Percentiles rank a stretch among this genome's conserved stretches.
Evolutionary conservation across 176 grass and related monocot genomes (phyloP).

Genomic region (Juncus inflexus): DNA sequence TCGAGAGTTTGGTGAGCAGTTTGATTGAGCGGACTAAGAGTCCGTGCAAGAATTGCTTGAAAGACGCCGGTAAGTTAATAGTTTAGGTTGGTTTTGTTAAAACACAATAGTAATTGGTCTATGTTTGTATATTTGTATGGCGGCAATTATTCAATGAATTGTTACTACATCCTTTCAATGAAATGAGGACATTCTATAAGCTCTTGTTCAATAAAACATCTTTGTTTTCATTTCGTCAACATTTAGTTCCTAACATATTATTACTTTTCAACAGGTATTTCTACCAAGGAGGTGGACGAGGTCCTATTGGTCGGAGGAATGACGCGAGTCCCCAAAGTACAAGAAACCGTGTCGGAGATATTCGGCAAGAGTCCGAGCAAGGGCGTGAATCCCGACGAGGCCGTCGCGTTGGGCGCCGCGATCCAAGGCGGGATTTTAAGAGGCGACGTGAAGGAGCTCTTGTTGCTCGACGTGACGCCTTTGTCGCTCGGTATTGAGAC

Average conservation of each 20-base stretch:
- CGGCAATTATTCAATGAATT: no score
- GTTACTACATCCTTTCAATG: no score
- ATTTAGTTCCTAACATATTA: no score
- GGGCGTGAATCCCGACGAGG: constrained; percentile 79
- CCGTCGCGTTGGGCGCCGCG: constrained; percentile 66
- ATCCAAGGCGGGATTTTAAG: constrained; percentile 72
- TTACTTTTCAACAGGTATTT: constrained; percentile 25
- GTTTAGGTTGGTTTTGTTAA: no score
- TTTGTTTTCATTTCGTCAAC: no score
- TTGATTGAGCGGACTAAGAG: constrained; percentile 62
- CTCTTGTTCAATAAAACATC: no score
- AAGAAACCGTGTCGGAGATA: constrained; percentile 54
- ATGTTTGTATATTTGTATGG: no score
- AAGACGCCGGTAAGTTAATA: constrained; percentile 49
- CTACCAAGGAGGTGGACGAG: constrained; percentile 65
- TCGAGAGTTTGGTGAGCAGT: constrained; percentile 54
- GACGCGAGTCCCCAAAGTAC: constrained; percentile 78
- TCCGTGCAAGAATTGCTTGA: constrained; percentile 67
- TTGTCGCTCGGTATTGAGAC: constrained; percentile 79
- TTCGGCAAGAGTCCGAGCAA: constrained; percentile 66
- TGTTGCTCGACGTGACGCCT: constrained; percentile 65
- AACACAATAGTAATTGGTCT: no score
- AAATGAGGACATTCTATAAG: no score
- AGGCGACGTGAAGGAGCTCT: constrained; percentile 83
- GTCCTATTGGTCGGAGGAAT: constrained; percentile 78